A percentile compares a stretch with the other conserved stretches of the same genome.
These are phyloP conservation scores for Candida mesenterica DNA, from an alignment of 1,139 yeast genomes.

Conservation along the genomic window DNA sequence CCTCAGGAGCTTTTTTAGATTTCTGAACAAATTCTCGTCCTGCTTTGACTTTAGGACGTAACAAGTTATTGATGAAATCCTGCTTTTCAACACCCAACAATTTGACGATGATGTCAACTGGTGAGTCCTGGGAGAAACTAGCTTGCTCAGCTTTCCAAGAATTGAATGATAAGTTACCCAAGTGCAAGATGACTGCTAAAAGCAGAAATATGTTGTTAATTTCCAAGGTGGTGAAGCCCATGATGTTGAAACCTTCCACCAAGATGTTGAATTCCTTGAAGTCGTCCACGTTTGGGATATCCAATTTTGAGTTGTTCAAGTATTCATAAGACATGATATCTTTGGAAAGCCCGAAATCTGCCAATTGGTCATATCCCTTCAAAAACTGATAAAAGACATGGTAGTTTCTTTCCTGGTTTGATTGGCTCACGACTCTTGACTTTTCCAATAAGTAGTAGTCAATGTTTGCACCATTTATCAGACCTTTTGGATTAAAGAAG, in stretches of 20 bases:
- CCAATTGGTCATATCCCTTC: constrained; percentile 58
- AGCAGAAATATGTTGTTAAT: constrained; percentile 60
- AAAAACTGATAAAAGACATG: constrained; percentile 89
- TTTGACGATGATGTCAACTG: constrained; percentile 55
- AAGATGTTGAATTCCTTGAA: constrained; percentile 60
- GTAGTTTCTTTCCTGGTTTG: constrained; percentile 77
- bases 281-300: constrained; percentile 75
- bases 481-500: constrained; percentile 63
- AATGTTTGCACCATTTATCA: constrained; percentile 83
- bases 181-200: constrained; percentile 74
- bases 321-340: constrained; percentile 54
- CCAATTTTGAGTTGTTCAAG: constrained; percentile 51
- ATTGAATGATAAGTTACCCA: constrained; percentile 80
- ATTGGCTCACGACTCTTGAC: constrained; percentile 86
- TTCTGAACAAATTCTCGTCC: constrained; percentile 86
- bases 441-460: constrained; percentile 94
- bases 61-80: constrained; percentile 55
- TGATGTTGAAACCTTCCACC: constrained; percentile 63
- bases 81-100: constrained; percentile 63
- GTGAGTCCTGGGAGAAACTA: constrained; percentile 52
- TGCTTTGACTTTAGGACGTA: constrained; percentile 85
- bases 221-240: constrained; percentile 65
- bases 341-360: constrained; percentile 47
- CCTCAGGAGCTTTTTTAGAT: constrained; percentile 77
- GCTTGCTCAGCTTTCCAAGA: constrained; percentile 83